These are phyloP conservation scores for Herpetospermum pedunculosum DNA, from an alignment of 306 rosid species.

Conservation along the genomic window DNA sequence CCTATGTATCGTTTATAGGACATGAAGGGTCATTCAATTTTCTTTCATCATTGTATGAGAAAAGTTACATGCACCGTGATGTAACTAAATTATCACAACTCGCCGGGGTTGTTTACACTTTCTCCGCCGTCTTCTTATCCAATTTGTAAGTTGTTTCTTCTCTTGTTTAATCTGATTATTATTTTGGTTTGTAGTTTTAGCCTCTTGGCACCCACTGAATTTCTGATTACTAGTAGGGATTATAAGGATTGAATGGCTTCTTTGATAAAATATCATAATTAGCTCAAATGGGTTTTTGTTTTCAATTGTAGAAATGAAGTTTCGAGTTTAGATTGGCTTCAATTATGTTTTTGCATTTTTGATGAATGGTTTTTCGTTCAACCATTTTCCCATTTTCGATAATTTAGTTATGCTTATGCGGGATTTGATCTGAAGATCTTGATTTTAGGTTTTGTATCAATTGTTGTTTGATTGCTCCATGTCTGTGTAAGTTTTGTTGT, in stretches of 20 bases:
- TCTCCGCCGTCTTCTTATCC: conserved; percentile 13
- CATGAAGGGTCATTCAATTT: not conserved
- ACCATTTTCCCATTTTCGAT: not conserved
- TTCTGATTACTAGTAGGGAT: not conserved
- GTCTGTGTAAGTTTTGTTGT: conserved; percentile 5
- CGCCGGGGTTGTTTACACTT: not conserved
- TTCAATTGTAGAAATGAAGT: not conserved
- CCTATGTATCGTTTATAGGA: not conserved
- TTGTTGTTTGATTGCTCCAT: not conserved
- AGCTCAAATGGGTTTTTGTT: not conserved
- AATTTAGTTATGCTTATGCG: not conserved
- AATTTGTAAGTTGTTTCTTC: conserved; percentile 33
- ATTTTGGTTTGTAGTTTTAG: not conserved
- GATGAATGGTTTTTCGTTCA: not conserved
- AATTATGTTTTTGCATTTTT: conserved; percentile 7
- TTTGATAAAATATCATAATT: not conserved
- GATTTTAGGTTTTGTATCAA: not conserved
- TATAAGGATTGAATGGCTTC: not conserved
- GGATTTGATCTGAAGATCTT: not conserved
- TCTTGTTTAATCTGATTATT: not conserved
- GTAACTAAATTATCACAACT: conserved; percentile 21
- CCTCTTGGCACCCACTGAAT: not conserved
- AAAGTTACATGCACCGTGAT: conserved; percentile 90
- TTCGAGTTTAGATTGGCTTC: not conserved
- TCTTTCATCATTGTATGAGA: too few species aligned